A percentile compares a stretch with the other conserved stretches of the same genome.
Conservation (phyloP, 2,329 filamentous ascomycete species). For the Thelonectria blattea region DNA sequence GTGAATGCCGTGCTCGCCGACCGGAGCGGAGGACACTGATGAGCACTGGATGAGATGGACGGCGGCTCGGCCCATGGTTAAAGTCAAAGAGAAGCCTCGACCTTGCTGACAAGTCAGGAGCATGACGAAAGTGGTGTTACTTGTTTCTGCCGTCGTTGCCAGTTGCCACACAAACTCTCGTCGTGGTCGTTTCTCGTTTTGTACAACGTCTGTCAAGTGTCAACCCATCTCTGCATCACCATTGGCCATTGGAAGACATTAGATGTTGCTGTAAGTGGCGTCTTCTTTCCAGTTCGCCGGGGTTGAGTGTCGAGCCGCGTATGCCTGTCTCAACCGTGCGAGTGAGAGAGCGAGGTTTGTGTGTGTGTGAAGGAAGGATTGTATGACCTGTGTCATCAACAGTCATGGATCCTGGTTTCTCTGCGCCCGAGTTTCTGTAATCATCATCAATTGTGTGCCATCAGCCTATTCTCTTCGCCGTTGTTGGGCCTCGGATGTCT, state of each 20-base stretch:
- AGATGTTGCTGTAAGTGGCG: slow-evolving; percentile 12
- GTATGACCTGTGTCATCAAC: neutral
- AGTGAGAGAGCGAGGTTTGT: neutral
- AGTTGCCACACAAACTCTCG: slow-evolving; percentile 2
- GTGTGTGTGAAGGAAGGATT: neutral
- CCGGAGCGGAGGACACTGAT: neutral
- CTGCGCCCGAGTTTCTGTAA: neutral
- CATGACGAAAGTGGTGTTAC: neutral
- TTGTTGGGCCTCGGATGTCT: neutral
- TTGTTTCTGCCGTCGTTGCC: neutral
- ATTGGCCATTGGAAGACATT: slow-evolving; percentile 3
- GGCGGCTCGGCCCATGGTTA: neutral
- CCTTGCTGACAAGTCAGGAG: neutral
- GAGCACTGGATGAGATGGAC: neutral
- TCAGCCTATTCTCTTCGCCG: neutral
- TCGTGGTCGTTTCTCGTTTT: neutral
- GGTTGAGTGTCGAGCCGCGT: slow-evolving; percentile 11
- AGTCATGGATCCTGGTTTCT: slow-evolving; percentile 2
- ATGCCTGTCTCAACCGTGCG: neutral
- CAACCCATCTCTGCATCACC: slow-evolving; percentile 3
- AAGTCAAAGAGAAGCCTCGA: neutral
- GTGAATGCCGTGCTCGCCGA: neutral
- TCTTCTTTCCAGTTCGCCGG: neutral
- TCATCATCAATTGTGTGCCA: neutral
- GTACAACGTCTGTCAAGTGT: neutral